Evolutionary conservation across 208 protist species (phyloP), one percentile per base, ranked within the genome.

Genomic region (Acanthamoeba royreba): DNA sequence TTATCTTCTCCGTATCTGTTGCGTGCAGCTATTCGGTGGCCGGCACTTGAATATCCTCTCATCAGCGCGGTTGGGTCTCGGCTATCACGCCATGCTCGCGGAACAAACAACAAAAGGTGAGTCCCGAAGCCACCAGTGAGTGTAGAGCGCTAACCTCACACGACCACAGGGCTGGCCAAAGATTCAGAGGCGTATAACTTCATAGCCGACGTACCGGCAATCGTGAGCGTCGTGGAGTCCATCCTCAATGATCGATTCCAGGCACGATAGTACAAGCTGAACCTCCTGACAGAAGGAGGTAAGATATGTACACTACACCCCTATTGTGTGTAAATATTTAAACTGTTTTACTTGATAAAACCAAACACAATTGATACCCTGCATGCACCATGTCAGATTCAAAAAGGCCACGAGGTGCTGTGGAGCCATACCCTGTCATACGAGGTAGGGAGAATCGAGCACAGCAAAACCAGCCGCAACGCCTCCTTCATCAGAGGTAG

Each of bases 401-500:
- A 79, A 79, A 79, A 79, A 22, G 38, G 38, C 11, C n/a, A n/a
- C n/a, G 72, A 83, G 28, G 15, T 17, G 52, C 52, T 28, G 25
- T 61, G 52, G 19, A 74, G 28, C 8, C 40, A 81, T 5, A 17
- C 4, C 38, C 19, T 35, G 35, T 49, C 58, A 87, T 11, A 91
- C 69, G 15, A 85, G 89, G 72, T 52, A 93, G 22, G 98, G 66
- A 85, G 96, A 98, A 93, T 99, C 98, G 2, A 99, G 95, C 43
- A 97, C 97, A 61, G 98, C 98, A 42, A 99, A 96, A 61, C 98
- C 98, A 13, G 98, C 96, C 91, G 98, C 98, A 40, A 99, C 98
- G 85, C 98, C 98, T 17, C 98, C 98, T 85, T 99, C 98, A 46
- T 98, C 96, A 53, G 97, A 95, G 46, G 97, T 94, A 17, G 97